These are phyloP conservation scores for Ustanciosporium gigantosporum DNA, from an alignment of 1,284 basidiomycete species.

Conservation along the genomic window DNA sequence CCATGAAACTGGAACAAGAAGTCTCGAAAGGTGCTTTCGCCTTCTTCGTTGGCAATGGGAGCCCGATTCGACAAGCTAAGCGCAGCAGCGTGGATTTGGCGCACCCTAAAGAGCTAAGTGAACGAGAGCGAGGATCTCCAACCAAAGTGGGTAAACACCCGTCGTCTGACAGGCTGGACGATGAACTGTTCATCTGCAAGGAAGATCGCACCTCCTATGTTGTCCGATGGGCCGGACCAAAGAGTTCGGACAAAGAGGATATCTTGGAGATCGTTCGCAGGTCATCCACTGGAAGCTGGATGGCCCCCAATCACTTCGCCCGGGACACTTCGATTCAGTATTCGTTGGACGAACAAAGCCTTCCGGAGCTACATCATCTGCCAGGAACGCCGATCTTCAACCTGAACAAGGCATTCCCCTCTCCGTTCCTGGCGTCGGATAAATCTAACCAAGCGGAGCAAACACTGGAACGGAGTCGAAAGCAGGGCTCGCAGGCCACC, in stretches of 20 bases:
- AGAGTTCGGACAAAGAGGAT: constrained; percentile 4
- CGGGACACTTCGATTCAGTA: background rate
- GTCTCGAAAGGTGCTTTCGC: constrained; percentile 30
- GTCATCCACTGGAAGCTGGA: constrained; percentile 1
- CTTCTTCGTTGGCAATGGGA: constrained; percentile 33
- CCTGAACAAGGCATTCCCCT: constrained; percentile 28
- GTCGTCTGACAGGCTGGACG: background rate
- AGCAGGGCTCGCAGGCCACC: background rate
- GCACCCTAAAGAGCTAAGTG: background rate
- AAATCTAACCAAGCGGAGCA: background rate
- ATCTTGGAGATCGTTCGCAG: constrained; percentile 16
- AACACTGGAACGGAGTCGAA: too few species aligned
- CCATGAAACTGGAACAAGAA: constrained; percentile 30
- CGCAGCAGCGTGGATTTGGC: constrained; percentile 4
- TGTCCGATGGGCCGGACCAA: constrained; percentile 7
- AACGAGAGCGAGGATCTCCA: background rate
- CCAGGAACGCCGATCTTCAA: constrained; percentile 4
- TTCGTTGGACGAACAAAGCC: background rate
- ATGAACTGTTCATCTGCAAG: constrained; percentile 27
- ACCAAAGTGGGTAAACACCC: background rate
- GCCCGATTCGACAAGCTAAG: constrained; percentile 18
- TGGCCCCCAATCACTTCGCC: background rate
- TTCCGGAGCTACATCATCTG: background rate
- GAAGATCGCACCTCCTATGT: constrained; percentile 11
- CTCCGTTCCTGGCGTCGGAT: constrained; percentile 7